Evolutionary conservation across 2,329 filamentous ascomycete genomes (phyloP), one percentile per base, ranked within the genome.

Genomic region (Aciculosporium take): DNA sequence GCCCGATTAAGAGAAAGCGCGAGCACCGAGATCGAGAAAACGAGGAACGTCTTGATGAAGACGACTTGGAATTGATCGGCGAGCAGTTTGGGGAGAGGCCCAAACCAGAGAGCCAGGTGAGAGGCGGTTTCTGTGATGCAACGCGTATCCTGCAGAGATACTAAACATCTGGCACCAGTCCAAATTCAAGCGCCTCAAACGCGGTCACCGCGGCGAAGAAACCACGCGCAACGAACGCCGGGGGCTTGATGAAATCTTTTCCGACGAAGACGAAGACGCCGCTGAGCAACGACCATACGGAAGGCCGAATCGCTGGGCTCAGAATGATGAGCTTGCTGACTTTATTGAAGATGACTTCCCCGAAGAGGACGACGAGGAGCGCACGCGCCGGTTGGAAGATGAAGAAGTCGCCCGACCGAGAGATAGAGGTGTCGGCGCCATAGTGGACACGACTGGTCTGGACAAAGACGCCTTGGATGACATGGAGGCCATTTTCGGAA

Each of bases 281-380:
- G 71, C 47, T 41, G 72, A 76, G 5, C 70, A 73, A 30, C 63
- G 69, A 43, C 58, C 60, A 2, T 75, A 74, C 44, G 63, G 62
- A 27, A 63, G 73, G 47, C 61, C 67, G 5, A 67, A 60, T 48
- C 74, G 75, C 46, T 72, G 82, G 44, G 69, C 70, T 28, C 68
- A 74, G 46, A 74, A 75, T 36, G 84, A 93, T 59, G 86, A 94
- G 54, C 85, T 94, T 59, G 86, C 86, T 46, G 88, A 89, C 58
- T 98, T 98, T 61, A 98, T 98, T 55, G 89, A 96, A 58, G 87
- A 95, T 53, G 91, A 96, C 53, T 88, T 86, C 46, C 84, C 87
- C 38, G 84, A 86, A 37, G 86, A 94, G 36, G 86, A 94, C 49
- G 86, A 93, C 48, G 80, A 83, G 46, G 84, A 85, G 52, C 71